These are phyloP conservation scores for Podospora pseudocomata DNA, from an alignment of 495 filamentous ascomycete genomes.

Conservation along the genomic window DNA sequence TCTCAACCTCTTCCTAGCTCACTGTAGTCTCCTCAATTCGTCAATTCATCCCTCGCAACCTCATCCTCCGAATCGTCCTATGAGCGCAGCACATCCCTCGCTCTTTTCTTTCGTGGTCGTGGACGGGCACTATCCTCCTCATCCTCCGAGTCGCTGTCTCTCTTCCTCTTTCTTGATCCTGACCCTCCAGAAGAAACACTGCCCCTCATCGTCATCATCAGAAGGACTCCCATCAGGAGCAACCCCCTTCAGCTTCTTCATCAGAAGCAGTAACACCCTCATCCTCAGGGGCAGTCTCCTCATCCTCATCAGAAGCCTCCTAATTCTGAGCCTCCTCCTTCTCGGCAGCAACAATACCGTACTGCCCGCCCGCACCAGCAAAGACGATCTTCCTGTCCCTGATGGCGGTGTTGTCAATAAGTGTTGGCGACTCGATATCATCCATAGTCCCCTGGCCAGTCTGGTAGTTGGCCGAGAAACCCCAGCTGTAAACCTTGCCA, in stretches of 20 bases:
- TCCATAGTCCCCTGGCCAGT: constrained; percentile 60
- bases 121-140: neutral
- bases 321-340: constrained; percentile 10
- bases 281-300: neutral
- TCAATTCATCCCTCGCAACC: neutral
- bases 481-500: constrained; percentile 66
- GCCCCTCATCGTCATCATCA: neutral
- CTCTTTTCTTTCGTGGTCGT: neutral
- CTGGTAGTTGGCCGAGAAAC: constrained; percentile 64
- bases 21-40: neutral
- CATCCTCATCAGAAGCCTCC: neutral
- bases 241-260: no score
- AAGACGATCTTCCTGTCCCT: constrained; percentile 54
- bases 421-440: constrained; percentile 55
- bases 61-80: neutral
- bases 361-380: constrained; percentile 64
- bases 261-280: neutral
- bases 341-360: constrained; percentile 52
- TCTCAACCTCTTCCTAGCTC: neutral
- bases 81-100: neutral
- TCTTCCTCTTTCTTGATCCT: no score
- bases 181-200: no score
- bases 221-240: neutral
- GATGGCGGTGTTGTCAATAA: constrained; percentile 61
- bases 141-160: no score